Base-by-base conservation (phyloP, 2,329 filamentous ascomycete genomes). In the Cyphellophora attinorum region DNA sequence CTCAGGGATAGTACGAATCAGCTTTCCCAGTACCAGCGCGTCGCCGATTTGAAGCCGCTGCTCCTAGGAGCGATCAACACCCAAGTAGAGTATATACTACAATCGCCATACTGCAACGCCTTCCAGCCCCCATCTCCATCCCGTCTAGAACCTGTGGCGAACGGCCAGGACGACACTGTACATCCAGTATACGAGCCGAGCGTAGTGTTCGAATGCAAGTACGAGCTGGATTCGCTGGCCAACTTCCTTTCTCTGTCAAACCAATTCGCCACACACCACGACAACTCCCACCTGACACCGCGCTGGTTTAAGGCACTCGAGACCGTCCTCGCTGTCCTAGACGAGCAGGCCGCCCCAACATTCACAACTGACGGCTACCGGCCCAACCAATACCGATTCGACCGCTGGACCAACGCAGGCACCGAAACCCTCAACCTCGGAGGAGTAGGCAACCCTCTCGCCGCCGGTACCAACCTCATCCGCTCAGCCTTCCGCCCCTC, bases 141-240 rank as follows among this genome's bases (percentile, higher is more conserved):
- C 44, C 75, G 80, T 11, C 68, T 96, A 1, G 61, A 69, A 3
- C 66, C 80, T 5, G 79, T 78, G 11, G 71, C 74, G 49, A 94
- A 89, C 51, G 84, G 84, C 3, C 84, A 94, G 55, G 73, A 80
- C 13, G 91, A 98, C 52, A 60, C 56, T 6, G 91, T 98, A 0
- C 85, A 94, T 50, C 91, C 91, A 1, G 68, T 70, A 1, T 96
- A 93, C 54, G 86, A 96, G 52, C 81, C 81, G 0, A 74, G 70
- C 0, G 74, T 79, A 31, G 91, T 98, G 3, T 98, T 95, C 46
- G 91, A 98, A 60, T 98, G 91, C 74, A 98, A 98, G 61, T 98
- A 96, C 60, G 91, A 98, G 64, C 76, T 98, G 14, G 91, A 98
- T 61, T 95, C 88, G 6, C 69, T 98, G 1, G 91, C 88, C 0